Base-by-base conservation (phyloP, 2,329 filamentous ascomycete genomes). In the Simplicillium sp. region DNA sequence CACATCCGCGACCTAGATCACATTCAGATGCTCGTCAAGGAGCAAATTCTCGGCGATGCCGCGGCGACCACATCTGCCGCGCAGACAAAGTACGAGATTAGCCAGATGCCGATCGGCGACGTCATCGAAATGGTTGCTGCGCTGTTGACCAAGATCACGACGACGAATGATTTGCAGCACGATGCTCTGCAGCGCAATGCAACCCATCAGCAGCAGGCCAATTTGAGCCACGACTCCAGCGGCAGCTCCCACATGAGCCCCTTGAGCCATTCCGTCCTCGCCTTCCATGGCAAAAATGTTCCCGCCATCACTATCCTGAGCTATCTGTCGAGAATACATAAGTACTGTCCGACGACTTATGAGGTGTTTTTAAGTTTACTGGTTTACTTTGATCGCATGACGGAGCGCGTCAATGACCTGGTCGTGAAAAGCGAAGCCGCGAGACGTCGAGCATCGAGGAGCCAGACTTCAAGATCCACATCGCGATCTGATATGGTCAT, bases 71-170 rank as follows among this genome's bases (percentile, higher is more conserved):
- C 15, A n/a, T 15, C 42, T 15, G n/a, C 38, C 4, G 38, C 35
- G 8, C 71, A 71, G 47, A 74, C 73, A 64, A 79, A 78, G 57
- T 98, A 95, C 59, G 92, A 97, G 62, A 96, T 98, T 53, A 96
- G 89, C 64, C 85, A 80, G 40, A 97, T 98, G 90, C 92, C 92
- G 39, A 94, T 97, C 41, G 80, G 84, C 49, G 90, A 98, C 57
- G 87, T 98, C 51, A 98, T 98, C 57, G 90, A 97, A 62, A 97
- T 98, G 92, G 92, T 98, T 4, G 92, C 92, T 4, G 92, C 89
- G 7, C 74, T 98, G 17, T 70, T 98, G 46, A 95, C 90, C 42
- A 97, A 97, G 62, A 98, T 98, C 53, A 97, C 92, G 6, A 87
- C 87, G 3, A 96, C 90, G 43, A 98, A 98, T 58, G 92, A 98